A percentile compares a stretch with the other conserved stretches of the same genome.
Conservation (phyloP, 257 asterid genomes). For the Nicotiana undulata region DNA sequence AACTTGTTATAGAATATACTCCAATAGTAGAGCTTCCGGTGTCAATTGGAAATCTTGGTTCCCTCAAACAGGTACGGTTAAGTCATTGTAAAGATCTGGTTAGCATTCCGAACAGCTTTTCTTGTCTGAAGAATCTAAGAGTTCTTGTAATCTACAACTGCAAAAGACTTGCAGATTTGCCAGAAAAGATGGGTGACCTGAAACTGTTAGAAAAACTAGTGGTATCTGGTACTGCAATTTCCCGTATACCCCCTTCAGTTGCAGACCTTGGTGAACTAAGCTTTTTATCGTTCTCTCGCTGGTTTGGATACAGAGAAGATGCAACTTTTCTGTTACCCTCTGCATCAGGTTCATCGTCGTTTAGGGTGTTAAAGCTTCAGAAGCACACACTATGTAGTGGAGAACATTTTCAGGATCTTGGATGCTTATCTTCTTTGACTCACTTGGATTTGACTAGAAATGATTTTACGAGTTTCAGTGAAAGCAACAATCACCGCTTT, state of each 20-base stretch:
- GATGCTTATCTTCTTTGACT: background rate
- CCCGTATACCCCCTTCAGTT: background rate
- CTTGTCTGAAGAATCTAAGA: background rate
- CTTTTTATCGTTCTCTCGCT: background rate
- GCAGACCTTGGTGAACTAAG: background rate
- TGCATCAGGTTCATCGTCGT: background rate
- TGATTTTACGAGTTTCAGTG: background rate
- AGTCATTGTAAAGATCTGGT: slow-evolving; percentile 2
- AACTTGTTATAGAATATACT: background rate
- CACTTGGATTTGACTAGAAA: slow-evolving; percentile 1
- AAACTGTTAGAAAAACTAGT: background rate
- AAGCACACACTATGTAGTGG: background rate
- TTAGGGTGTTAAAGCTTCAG: background rate
- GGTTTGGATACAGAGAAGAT: slow-evolving; percentile 3
- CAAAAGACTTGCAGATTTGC: background rate
- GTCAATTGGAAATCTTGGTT: slow-evolving; percentile 1
- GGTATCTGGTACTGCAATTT: background rate
- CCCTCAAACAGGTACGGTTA: background rate
- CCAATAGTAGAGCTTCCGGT: slow-evolving; percentile 2
- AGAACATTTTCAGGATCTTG: background rate
- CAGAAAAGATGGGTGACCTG: background rate
- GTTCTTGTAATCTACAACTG: background rate
- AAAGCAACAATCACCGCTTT: background rate
- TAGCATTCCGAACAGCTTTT: background rate
- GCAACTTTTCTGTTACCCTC: slow-evolving; percentile 7